These are phyloP conservation scores for Geotrichum phurueaensis DNA, from an alignment of 1,139 yeast species.

Conservation along the genomic window DNA sequence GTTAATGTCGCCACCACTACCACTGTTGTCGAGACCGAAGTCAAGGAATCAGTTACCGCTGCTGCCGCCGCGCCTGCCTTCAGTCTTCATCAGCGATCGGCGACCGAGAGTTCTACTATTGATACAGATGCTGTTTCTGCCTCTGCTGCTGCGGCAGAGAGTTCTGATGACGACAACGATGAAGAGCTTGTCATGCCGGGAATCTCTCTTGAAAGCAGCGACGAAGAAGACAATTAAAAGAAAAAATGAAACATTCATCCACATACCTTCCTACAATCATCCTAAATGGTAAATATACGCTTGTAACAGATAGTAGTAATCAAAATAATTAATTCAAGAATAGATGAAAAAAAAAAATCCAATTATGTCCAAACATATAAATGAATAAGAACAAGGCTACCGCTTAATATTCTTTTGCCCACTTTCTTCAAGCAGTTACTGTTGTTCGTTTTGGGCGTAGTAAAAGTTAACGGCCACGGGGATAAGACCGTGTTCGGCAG, in stretches of 20 bases:
- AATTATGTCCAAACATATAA: not conserved
- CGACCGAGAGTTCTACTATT: not conserved
- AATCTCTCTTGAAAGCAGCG: constrained; percentile 14
- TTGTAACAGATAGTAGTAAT: not conserved
- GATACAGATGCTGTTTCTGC: not conserved
- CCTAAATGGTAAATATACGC: constrained; percentile 7
- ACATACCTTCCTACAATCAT: not conserved
- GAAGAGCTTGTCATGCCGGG: constrained; percentile 13
- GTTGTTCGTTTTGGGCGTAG: constrained; percentile 58
- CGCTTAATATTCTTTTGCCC: not conserved
- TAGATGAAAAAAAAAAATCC: not conserved
- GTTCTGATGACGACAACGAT: constrained; percentile 3
- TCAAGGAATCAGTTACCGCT: not conserved
- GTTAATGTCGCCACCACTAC: not conserved
- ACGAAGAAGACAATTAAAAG: constrained; percentile 12
- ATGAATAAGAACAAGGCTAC: not conserved
- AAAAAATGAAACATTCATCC: not conserved
- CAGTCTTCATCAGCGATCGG: not conserved
- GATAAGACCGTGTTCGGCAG: constrained; percentile 53
- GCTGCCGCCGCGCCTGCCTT: not conserved
- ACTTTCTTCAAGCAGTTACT: constrained; percentile 26
- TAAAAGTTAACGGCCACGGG: constrained; percentile 76
- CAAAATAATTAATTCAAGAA: too few relatives aligned
- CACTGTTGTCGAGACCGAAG: not conserved
- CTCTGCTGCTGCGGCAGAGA: not conserved